A percentile compares a stretch with the other conserved stretches of the same genome.
Evolutionary conservation across 2,329 filamentous ascomycete genomes (phyloP).

Genomic region (Dactylonectria macrodidyma): DNA sequence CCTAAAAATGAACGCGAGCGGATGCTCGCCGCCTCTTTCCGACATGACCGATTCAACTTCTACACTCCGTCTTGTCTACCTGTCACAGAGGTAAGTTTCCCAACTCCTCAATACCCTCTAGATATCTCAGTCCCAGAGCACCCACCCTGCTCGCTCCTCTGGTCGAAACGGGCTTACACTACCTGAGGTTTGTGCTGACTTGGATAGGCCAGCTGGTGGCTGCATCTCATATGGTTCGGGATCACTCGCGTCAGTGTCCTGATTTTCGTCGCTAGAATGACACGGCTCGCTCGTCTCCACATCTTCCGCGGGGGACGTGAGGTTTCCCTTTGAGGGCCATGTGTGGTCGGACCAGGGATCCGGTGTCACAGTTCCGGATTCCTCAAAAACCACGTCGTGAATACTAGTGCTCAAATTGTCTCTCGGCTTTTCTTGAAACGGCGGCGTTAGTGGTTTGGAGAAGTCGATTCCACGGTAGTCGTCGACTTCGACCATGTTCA

Average conservation of each 20-base stretch:
- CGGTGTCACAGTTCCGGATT: conserved; percentile 28
- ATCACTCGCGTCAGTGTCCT: conserved; percentile 54
- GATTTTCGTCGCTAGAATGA: conserved; percentile 51
- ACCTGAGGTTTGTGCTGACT: conserved; percentile 22
- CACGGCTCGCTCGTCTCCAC: conserved; percentile 52
- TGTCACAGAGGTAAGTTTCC: not conserved
- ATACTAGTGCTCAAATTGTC: not conserved
- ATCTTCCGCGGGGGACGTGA: conserved; percentile 48
- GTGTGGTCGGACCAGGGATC: conserved; percentile 30
- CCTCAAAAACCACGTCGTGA: conserved; percentile 18
- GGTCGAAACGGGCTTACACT: conserved; percentile 21
- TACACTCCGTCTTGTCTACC: not conserved
- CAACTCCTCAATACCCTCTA: not conserved
- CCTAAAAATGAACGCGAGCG: conserved; percentile 12
- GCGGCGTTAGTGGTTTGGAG: conserved; percentile 52
- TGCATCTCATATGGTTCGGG: conserved; percentile 48
- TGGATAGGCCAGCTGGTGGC: conserved; percentile 22
- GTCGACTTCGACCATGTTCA: conserved; percentile 34
- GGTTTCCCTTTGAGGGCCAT: conserved; percentile 27
- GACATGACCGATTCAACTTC: not conserved
- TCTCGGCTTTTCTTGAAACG: conserved; percentile 10
- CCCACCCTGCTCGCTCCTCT: conserved; percentile 40
- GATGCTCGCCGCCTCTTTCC: not conserved
- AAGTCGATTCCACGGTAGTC: conserved; percentile 53
- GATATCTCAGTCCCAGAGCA: conserved; percentile 39